phyloP scores from a whole-genome alignment of 1,139 yeast species.

The Yamadazyma friedrichii region DNA sequence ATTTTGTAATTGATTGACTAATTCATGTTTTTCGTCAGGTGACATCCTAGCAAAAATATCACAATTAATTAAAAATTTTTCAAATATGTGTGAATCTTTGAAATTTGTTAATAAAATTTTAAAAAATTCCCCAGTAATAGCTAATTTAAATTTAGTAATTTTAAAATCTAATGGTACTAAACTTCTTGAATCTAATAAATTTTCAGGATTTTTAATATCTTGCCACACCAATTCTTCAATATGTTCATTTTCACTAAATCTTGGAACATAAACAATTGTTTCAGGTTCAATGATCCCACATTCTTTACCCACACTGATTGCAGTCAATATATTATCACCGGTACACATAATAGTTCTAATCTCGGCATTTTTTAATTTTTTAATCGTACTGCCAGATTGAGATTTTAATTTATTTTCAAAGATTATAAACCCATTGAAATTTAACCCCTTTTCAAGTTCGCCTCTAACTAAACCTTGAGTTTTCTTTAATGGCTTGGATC shows the following conservation, averaged over 20 bases:
- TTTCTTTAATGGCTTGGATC: slow-evolving; percentile 49
- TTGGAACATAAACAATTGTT: slow-evolving; percentile 65
- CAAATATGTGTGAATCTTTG: slow-evolving; percentile 39
- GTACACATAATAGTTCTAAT: slow-evolving; percentile 94
- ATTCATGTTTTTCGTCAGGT: slow-evolving; percentile 96
- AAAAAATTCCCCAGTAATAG: slow-evolving; percentile 91
- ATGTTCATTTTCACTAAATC: slow-evolving; percentile 41
- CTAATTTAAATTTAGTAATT: slow-evolving; percentile 56
- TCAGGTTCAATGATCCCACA: slow-evolving; percentile 58
- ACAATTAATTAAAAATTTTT: slow-evolving; percentile 68
- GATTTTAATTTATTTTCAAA: slow-evolving; percentile 88
- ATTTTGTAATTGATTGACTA: slow-evolving; percentile 81
- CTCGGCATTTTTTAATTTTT: slow-evolving; percentile 58
- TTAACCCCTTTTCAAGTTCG: slow-evolving; percentile 63
- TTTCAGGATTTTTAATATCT: slow-evolving; percentile 56
- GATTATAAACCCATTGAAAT: slow-evolving; percentile 82
- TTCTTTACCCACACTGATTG: slow-evolving; percentile 88
- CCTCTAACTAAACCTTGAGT: slow-evolving; percentile 37
- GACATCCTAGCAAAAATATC: slow-evolving; percentile 95
- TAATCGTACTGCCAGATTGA: slow-evolving; percentile 61
- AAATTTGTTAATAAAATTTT: slow-evolving; percentile 65
- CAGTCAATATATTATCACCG: slow-evolving; percentile 93
- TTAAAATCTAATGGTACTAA: slow-evolving; percentile 47
- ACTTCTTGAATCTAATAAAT: slow-evolving; percentile 59
- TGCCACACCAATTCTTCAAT: slow-evolving; percentile 54